These are phyloP conservation scores for Termitomyces sp. DNA, from an alignment of 768 basidiomycete species.

Conservation along the genomic window DNA sequence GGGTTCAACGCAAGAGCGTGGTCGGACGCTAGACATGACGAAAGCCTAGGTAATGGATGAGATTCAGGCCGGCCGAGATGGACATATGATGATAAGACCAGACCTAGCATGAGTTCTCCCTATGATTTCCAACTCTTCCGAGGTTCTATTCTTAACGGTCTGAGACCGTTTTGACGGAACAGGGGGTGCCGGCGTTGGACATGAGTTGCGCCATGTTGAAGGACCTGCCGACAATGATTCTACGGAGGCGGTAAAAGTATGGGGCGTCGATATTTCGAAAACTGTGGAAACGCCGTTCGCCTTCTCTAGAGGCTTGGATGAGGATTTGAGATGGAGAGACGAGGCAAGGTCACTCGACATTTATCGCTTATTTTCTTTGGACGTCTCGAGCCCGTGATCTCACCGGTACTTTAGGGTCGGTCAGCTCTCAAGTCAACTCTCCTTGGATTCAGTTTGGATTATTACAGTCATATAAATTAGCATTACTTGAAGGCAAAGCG, in stretches of 20 bases:
- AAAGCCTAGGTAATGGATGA: slow-evolving; percentile 35
- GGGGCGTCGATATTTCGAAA: slow-evolving; percentile 16
- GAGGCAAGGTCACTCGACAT: slow-evolving; percentile 36
- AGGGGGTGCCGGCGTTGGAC: slow-evolving; percentile 7
- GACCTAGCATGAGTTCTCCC: slow-evolving; percentile 46
- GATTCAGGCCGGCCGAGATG: neutral
- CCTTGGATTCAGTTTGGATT: neutral
- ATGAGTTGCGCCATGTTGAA: slow-evolving; percentile 21
- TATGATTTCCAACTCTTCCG: slow-evolving; percentile 47
- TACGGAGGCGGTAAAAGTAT: slow-evolving; percentile 17
- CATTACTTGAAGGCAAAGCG: neutral
- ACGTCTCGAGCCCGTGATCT: slow-evolving; percentile 32
- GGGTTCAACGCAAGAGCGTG: slow-evolving; percentile 57
- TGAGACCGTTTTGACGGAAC: slow-evolving; percentile 14
- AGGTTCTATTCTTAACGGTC: slow-evolving; percentile 31
- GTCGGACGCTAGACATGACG: slow-evolving; percentile 52
- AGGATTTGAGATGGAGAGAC: slow-evolving; percentile 25
- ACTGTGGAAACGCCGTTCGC: slow-evolving; percentile 11
- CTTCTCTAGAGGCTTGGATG: slow-evolving; percentile 16
- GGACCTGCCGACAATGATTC: slow-evolving; percentile 21
- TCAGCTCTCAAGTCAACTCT: neutral
- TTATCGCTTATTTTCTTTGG: slow-evolving; percentile 36
- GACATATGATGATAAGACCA: neutral
- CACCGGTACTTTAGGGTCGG: slow-evolving; percentile 33
- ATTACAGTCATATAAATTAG: neutral